Evolutionary conservation across 148 eudicot genomes (phyloP).

Genomic region (Camellia sinensis): DNA sequence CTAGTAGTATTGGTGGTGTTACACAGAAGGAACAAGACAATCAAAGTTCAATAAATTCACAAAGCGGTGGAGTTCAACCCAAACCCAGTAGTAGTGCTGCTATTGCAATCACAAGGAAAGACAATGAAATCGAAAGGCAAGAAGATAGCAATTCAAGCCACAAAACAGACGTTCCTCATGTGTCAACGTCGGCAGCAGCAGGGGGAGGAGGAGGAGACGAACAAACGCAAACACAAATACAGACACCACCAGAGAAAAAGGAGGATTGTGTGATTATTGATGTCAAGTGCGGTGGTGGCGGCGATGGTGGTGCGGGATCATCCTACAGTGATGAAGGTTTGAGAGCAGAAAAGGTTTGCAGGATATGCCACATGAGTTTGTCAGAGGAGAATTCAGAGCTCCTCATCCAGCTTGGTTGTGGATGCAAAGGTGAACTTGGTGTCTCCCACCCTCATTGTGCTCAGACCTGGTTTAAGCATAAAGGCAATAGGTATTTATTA

Average conservation of each 20-base stretch:
- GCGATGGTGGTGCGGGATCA: not conserved
- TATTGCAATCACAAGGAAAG: not conserved
- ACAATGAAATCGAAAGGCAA: not conserved
- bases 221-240: not conserved
- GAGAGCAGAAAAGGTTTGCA: conserved; percentile 41
- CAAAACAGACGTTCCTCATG: not conserved
- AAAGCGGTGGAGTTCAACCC: not conserved
- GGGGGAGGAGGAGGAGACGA: not conserved
- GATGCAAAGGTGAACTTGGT: conserved; percentile 56
- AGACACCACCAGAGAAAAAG: not conserved
- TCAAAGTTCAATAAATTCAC: not conserved
- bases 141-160: not conserved
- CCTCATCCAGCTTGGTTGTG: conserved; percentile 52
- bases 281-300: not conserved
- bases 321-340: conserved; percentile 11
- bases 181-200: not conserved
- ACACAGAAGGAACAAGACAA: not conserved
- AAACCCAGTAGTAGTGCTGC: not conserved
- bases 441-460: conserved; percentile 55
- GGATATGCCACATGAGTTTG: conserved; percentile 41
- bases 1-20: no score
- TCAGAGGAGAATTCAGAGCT: conserved; percentile 23
- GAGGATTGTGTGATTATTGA: not conserved
- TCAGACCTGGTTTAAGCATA: conserved; percentile 44
- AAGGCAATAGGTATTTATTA: conserved; percentile 46